Evolutionary conservation across 2,329 filamentous ascomycete species (phyloP), one percentile per base, ranked within the genome.

Genomic region (Pseudogymnoascus sp.): DNA sequence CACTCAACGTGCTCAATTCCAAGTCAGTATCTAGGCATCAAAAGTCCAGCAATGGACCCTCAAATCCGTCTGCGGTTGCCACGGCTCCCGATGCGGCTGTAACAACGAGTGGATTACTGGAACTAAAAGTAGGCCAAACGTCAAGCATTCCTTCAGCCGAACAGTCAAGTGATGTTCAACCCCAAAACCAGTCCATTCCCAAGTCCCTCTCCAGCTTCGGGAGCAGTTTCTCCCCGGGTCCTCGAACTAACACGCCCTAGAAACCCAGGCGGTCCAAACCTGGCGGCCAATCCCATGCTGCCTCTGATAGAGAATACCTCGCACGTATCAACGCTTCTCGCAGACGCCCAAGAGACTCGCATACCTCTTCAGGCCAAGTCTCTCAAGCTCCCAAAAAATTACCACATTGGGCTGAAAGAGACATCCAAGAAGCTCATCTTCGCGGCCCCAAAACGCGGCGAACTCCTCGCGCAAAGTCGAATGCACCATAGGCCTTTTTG

Each of bases 51-150:
- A 57, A 57, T 33, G 28, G 28, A 19, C 28, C 50, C 13, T 33
- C 50, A 57, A 57, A 33, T 11, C 28, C 28, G 6, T 47, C 19
- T 26, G 2, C 50, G 21, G 17, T 33, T 57, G 28, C 28, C n/a
- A 21, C 28, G 8, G 28, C 28, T 33, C 21, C 28, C 15, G 31
- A 31, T 31, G n/a, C 26, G 26, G 26, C 26, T 17, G 26, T n/a
- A 31, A 19, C 47, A 35, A 57, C 35, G 10, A 19, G 50, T 33
- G 28, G 17, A 57, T 57, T 33, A 21, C 19, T 57, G 17, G 17
- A 57, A 57, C 11, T 28, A 57, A 57, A 33, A 57, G 50, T 57
- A 57, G 50, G 50, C 50, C 50, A 57, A 33, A 57, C 28, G 17
- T 57, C 50, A 57, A 57, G 3, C n/a, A 57, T 19, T 57, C 19